Evolutionary conservation across 495 filamentous ascomycete genomes (phyloP), one percentile per base, ranked within the genome.

Genomic region (Annulohypoxylon maeteangense): DNA sequence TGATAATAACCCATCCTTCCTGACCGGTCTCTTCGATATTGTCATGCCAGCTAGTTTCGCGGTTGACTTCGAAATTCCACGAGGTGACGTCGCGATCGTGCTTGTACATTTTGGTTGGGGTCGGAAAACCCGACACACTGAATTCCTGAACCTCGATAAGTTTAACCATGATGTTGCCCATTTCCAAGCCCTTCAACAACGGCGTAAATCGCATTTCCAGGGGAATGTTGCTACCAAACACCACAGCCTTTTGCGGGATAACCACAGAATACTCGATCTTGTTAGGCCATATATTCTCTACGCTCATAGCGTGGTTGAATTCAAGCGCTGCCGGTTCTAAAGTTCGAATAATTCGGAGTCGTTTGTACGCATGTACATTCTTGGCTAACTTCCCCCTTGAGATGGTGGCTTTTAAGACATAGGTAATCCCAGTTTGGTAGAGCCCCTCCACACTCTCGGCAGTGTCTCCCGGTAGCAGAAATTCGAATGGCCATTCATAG

Each of bases 201-300:
- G 95, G 93, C 6, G 92, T 88, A 56, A 98, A 87, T 45, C 88
- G 85, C 78, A 97, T 93, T 62, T 95, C 89, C 27, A 97, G 81
- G 11, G 89, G 88, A 45, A 98, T 88, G 16, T 85, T 84, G 14
- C 92, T 96, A 38, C 95, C 95, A 70, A 97, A 97, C 7, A 97
- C 90, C 62, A 95, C 90, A 0, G 94, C 95, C 75, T 96, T 97
- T 59, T 90, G 92, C 2, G 95, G 94, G 7, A 94, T 90, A 65
- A 90, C 89, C 63, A 99, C 91, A 6, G 91, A 91, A 78, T 98
- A 98, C 75, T 95, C 90, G 73, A 98, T 87, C 83, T 99, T 99
- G 79, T 94, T 92, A 10, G 92, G 88, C 95, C 95, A 99, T 61
- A 95, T 87, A 74, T 97, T 97, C 78, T 97, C 92, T 57, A 97